These are phyloP conservation scores for Pilasporangium apinafurcum DNA, from an alignment of 352 stramenopile species.

Conservation along the genomic window DNA sequence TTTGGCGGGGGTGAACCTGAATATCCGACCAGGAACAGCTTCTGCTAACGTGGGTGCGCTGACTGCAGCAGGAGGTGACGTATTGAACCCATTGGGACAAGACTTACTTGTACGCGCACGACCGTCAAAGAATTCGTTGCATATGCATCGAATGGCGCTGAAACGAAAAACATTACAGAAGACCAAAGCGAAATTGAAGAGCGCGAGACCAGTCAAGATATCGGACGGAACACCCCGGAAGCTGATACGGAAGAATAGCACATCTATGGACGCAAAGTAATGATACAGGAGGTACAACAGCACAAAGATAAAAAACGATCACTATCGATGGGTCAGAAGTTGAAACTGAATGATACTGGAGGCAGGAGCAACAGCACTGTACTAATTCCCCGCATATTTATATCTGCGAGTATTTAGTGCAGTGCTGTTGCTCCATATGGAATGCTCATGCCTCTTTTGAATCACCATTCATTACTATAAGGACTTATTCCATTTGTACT, in stretches of 20 bases:
- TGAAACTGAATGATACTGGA: too few species aligned
- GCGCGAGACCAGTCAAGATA: constrained; percentile 20
- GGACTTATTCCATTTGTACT: too few species aligned
- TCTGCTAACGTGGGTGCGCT: background rate
- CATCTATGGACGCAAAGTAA: constrained; percentile 21
- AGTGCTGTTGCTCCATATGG: too few species aligned
- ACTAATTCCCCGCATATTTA: too few species aligned
- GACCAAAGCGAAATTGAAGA: constrained; percentile 49
- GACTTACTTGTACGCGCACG: constrained; percentile 52
- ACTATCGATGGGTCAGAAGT: too few species aligned
- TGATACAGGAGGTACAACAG: background rate
- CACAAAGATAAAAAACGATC: too few species aligned
- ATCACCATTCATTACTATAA: too few species aligned
- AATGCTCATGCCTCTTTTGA: too few species aligned
- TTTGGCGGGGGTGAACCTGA: constrained; percentile 54
- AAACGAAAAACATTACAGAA: constrained; percentile 64
- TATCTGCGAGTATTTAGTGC: too few species aligned
- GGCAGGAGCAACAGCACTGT: too few species aligned
- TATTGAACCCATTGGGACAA: constrained; percentile 44
- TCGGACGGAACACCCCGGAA: constrained; percentile 30
- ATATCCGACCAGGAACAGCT: background rate
- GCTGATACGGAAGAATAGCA: constrained; percentile 45
- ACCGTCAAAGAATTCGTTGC: constrained; percentile 67
- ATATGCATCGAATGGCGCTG: constrained; percentile 77
- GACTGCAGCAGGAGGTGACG: constrained; percentile 3